Conservation (phyloP, 2,329 filamentous ascomycete species). For the Fusarium sp. region DNA sequence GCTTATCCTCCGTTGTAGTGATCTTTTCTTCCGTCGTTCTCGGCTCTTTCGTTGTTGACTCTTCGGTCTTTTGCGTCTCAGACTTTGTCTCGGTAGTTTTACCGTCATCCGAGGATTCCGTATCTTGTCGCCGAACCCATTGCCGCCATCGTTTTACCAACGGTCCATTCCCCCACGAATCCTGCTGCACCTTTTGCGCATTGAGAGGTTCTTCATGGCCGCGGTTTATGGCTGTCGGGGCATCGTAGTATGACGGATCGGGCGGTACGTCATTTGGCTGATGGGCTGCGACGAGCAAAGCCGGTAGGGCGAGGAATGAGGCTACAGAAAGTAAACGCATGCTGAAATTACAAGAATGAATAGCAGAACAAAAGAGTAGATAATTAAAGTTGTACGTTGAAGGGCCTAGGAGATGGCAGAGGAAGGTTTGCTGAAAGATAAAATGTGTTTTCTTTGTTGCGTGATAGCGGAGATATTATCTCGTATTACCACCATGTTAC, state of each 20-base stretch:
- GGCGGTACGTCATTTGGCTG: neutral
- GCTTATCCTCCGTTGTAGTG: neutral
- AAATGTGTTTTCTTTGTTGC: neutral
- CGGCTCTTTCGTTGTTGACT: neutral
- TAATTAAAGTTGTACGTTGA: too few species aligned
- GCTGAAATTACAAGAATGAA: neutral
- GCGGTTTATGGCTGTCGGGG: neutral
- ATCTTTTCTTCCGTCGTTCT: neutral
- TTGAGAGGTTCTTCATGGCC: neutral
- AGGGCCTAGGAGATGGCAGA: neutral
- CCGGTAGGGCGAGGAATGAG: neutral
- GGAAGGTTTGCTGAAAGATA: neutral
- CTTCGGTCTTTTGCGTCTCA: neutral
- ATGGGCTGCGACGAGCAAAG: neutral
- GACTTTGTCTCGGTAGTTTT: neutral
- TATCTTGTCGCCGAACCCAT: constrained; percentile 19
- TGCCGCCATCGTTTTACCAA: constrained; percentile 7
- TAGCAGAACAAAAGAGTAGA: rapidly evolving
- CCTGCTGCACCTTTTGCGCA: neutral
- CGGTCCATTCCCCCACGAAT: neutral
- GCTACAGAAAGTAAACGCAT: neutral
- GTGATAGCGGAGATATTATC: neutral
- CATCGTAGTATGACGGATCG: neutral
- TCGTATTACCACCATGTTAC: constrained; percentile 4
- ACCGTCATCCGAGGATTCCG: neutral